These are phyloP conservation scores for Elymus sibiricus DNA, from an alignment of 176 grass and related monocot genomes.

Conservation along the genomic window DNA sequence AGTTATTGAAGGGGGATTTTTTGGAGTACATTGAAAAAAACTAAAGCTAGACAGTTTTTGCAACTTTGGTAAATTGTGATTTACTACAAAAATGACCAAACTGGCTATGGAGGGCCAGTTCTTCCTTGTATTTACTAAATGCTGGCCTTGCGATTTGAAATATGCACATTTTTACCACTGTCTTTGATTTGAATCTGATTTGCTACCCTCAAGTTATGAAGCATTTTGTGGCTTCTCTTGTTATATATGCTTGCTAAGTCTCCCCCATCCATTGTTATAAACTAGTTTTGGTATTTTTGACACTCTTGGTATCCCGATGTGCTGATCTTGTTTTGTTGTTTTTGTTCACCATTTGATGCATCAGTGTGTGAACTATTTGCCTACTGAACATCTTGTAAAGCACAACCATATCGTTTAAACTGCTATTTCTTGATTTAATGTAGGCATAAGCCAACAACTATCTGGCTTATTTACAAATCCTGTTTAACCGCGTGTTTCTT, in stretches of 20 bases:
- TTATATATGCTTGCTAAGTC: background rate
- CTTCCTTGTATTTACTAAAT: background rate
- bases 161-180: background rate
- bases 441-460: background rate
- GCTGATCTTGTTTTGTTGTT: background rate
- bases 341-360: background rate
- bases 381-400: background rate
- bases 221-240: background rate
- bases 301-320: background rate
- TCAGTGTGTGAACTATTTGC: background rate
- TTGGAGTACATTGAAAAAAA: background rate
- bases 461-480: background rate
- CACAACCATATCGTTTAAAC: background rate
- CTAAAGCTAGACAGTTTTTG: background rate
- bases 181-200: background rate
- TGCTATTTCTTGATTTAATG: background rate
- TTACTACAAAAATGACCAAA: background rate
- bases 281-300: slow-evolving; percentile 1
- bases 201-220: slow-evolving; percentile 4
- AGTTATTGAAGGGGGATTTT: background rate
- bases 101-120: background rate
- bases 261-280: background rate
- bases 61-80: background rate
- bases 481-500: background rate
- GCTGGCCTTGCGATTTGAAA: background rate